Base-by-base conservation (phyloP, 495 filamentous ascomycete species). In the Acidiella bohemica region DNA sequence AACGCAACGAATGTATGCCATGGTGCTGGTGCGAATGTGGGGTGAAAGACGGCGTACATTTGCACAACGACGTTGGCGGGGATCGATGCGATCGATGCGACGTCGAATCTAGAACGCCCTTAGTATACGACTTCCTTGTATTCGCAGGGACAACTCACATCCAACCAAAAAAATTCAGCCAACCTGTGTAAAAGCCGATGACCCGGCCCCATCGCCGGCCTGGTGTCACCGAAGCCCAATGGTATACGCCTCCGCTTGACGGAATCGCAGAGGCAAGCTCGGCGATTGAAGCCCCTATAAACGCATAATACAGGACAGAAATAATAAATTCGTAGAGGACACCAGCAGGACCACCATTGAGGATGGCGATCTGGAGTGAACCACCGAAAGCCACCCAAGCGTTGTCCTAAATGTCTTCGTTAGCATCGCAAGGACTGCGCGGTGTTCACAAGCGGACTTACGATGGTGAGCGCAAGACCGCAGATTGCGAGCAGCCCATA, bases 111-210 rank as follows among this genome's bases (percentile, higher is more conserved):
- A n/a, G n/a, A n/a, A n/a, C n/a, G n/a, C n/a, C n/a, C n/a, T n/a
- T n/a, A n/a, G n/a, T n/a, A n/a, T n/a, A n/a, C n/a, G n/a, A n/a
- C n/a, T n/a, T n/a, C n/a, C n/a, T n/a, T n/a, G n/a, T n/a, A n/a
- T n/a, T n/a, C n/a, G n/a, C n/a, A n/a, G n/a, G n/a, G n/a, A n/a
- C n/a, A n/a, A n/a, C n/a, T n/a, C n/a, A n/a, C 46, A 80, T 55
- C 82, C 82, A 86, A n/a, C 76, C 84, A 39, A 83, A 71, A 52
- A 76, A 79, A 53, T 92, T 92, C 64, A 80, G 73, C 60, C 71
- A 83, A 6, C 84, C 84, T 0, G 81, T 76, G 47, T 84, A 88
- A 59, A 75, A 92, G 19, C 84, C 82, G 31, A 73, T 62, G 1
- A 71, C 54, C 11, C 80, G 71, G 22, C 83, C 84, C 56, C 76